These are phyloP conservation scores for Urtica urens DNA, from an alignment of 306 rosid species.

Conservation along the genomic window DNA sequence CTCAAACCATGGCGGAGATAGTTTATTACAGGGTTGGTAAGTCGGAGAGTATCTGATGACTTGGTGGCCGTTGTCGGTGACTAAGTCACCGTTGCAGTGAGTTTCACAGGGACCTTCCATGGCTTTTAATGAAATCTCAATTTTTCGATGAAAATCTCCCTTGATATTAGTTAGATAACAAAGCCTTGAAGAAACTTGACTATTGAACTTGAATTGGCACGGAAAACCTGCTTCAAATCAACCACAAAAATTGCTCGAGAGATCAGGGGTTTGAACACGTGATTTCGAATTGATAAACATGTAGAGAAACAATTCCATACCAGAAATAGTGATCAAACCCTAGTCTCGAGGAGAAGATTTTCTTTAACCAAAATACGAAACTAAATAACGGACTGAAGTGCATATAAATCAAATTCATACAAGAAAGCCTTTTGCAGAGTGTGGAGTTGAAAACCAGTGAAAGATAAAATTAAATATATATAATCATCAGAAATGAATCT, in stretches of 20 bases:
- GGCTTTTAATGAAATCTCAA: constrained; percentile 14
- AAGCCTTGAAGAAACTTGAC: constrained; percentile 9
- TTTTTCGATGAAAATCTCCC: constrained; percentile 33
- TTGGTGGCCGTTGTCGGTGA: constrained; percentile 34
- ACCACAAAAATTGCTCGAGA: constrained; percentile 10
- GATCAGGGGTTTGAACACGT: background rate
- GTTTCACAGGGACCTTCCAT: constrained; percentile 44
- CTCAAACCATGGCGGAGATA: constrained; percentile 64
- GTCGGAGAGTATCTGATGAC: constrained; percentile 44
- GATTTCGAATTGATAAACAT: background rate
- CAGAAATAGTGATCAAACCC: background rate
- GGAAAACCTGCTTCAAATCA: constrained; percentile 28
- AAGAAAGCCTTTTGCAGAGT: background rate
- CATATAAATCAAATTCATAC: background rate
- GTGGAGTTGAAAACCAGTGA: background rate
- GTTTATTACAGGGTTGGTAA: constrained; percentile 39
- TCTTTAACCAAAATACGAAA: background rate
- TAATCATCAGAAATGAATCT: no score
- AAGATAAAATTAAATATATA: background rate
- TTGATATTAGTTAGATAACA: constrained; percentile 7
- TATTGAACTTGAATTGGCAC: constrained; percentile 24
- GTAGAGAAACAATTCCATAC: background rate
- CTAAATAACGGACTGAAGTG: background rate
- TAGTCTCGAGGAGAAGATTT: background rate
- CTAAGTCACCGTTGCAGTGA: constrained; percentile 33